phyloP scores from a whole-genome alignment of 164 flowering plant genomes.

The Magnolia changhungtana region DNA sequence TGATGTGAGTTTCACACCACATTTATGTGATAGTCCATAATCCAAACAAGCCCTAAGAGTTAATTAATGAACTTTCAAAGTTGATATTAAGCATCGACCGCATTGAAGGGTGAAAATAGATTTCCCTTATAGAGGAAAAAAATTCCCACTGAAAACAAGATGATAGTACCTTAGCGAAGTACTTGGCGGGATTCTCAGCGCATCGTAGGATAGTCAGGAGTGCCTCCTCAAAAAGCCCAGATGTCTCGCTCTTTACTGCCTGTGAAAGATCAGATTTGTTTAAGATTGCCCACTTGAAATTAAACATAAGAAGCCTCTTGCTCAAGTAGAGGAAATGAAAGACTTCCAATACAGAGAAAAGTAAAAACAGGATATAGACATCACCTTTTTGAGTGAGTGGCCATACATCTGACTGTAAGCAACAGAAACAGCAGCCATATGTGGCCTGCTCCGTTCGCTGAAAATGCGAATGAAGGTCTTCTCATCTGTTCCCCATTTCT shows the following conservation, averaged over 20 bases:
- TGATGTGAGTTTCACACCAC: too few relatives aligned
- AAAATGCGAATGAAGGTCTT: slow-evolving; percentile 55
- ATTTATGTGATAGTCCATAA: too few relatives aligned
- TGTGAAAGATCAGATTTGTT: slow-evolving; percentile 19
- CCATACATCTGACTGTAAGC: slow-evolving; percentile 47
- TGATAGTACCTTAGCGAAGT: slow-evolving; percentile 62
- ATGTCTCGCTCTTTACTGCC: slow-evolving; percentile 77
- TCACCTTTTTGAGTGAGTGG: slow-evolving; percentile 55
- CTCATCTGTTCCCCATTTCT: slow-evolving; percentile 66
- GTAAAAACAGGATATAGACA: background rate
- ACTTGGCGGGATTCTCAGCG: slow-evolving; percentile 60
- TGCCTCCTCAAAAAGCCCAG: slow-evolving; percentile 52
- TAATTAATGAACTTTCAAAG: background rate
- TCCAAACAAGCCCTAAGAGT: too few relatives aligned
- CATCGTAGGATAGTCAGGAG: slow-evolving; percentile 65
- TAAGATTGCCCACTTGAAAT: background rate
- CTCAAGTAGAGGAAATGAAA: background rate
- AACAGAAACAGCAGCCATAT: slow-evolving; percentile 53
- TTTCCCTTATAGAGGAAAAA: background rate
- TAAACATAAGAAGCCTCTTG: background rate
- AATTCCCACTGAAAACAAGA: background rate
- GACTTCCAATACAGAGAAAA: too few relatives aligned
- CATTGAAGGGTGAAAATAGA: too few relatives aligned
- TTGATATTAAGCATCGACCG: background rate
- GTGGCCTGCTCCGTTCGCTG: slow-evolving; percentile 66